Evolutionary conservation across 441 rosid species (phyloP).

Genomic region (Brassica balearica): DNA sequence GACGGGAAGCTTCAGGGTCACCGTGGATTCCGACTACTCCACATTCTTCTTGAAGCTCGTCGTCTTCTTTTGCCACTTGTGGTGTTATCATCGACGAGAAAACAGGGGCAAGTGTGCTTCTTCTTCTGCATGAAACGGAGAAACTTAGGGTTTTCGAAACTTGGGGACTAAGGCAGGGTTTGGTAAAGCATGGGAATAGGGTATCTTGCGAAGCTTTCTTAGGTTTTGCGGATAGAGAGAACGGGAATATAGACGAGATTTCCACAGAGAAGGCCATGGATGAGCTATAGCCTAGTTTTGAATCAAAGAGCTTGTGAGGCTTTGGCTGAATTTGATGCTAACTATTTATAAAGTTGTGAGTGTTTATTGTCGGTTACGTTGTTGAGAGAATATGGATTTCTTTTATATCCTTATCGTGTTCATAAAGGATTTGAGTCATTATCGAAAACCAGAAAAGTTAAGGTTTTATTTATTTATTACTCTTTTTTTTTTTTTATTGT

Average conservation of each 20-base stretch:
- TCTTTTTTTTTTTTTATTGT: neutral
- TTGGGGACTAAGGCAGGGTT: neutral
- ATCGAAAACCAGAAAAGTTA: neutral
- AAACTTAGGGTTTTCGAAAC: slow-evolving; percentile 1
- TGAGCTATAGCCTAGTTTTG: neutral
- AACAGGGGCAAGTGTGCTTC: neutral
- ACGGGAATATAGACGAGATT: neutral
- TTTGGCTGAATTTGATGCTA: neutral
- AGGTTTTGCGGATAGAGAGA: neutral
- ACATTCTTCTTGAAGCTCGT: slow-evolving; percentile 3
- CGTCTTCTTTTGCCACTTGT: neutral
- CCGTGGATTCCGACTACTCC: slow-evolving; percentile 12
- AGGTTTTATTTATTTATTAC: neutral
- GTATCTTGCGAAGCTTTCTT: neutral
- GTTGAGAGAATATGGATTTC: neutral
- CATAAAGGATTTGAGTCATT: neutral
- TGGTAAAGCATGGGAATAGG: neutral
- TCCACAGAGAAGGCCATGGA: neutral
- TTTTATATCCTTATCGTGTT: neutral
- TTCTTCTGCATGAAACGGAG: slow-evolving; percentile 2
- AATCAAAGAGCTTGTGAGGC: neutral
- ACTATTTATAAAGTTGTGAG: neutral
- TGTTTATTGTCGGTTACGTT: neutral
- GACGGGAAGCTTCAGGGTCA: slow-evolving; percentile 2
- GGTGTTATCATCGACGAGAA: neutral